A percentile compares a stretch with the other conserved stretches of the same genome.
phyloP scores from a whole-genome alignment of 768 basidiomycete species.

The Lactarius psammicola region DNA sequence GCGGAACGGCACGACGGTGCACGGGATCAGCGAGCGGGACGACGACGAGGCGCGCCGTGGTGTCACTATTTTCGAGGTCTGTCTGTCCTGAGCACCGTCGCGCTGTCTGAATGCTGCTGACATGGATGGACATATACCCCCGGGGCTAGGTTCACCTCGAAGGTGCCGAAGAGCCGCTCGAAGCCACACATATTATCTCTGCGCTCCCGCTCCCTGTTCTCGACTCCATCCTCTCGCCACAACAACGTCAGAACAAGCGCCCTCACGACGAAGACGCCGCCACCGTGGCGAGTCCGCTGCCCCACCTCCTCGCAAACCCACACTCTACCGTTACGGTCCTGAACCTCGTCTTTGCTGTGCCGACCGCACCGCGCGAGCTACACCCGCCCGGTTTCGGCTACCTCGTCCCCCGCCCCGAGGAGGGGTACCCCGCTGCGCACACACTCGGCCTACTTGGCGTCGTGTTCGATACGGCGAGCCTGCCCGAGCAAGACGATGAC shows the following conservation, averaged over 20 bases:
- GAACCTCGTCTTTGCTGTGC: slow-evolving; percentile 75
- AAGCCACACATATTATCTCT: slow-evolving; percentile 71
- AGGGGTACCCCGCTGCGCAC: slow-evolving; percentile 46
- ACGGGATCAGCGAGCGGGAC: slow-evolving; percentile 35
- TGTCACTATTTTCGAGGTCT: slow-evolving; percentile 46
- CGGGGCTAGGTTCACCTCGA: neutral
- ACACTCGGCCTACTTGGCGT: slow-evolving; percentile 67
- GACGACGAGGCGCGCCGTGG: slow-evolving; percentile 28
- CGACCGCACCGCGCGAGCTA: slow-evolving; percentile 43
- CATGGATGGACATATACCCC: no score
- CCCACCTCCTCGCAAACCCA: slow-evolving; percentile 68
- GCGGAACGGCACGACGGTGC: slow-evolving; percentile 42
- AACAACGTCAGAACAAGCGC: no score
- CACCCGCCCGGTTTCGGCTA: slow-evolving; percentile 93
- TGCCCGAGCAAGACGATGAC: slow-evolving; percentile 56
- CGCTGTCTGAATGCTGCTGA: no score
- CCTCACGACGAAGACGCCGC: no score
- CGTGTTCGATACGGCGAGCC: slow-evolving; percentile 84
- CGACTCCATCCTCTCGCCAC: slow-evolving; percentile 42
- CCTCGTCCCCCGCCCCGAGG: slow-evolving; percentile 76
- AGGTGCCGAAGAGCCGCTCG: slow-evolving; percentile 34
- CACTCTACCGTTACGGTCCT: slow-evolving; percentile 82
- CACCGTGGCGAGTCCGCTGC: slow-evolving; percentile 42
- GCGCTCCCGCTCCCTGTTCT: slow-evolving; percentile 66
- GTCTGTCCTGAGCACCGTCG: neutral